Evolutionary conservation across 2,329 filamentous ascomycete genomes (phyloP).

Genomic region (Microthyrium microscopicum): DNA sequence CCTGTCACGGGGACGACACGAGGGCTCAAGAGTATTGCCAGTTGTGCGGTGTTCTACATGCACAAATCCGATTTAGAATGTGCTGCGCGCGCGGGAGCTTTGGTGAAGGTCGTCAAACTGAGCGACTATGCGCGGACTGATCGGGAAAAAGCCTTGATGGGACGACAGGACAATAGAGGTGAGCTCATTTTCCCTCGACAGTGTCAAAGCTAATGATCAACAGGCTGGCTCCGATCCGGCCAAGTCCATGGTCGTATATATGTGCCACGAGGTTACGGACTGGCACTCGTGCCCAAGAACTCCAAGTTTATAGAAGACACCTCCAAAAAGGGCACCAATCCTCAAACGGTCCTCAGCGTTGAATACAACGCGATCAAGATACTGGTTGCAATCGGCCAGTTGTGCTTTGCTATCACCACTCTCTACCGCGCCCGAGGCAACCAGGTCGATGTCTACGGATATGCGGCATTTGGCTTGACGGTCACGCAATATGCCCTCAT

Average conservation of each 20-base stretch:
- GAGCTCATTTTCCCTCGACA: no score
- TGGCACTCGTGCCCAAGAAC: no score
- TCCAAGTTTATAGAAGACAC: no score
- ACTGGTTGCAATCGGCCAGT: slow-evolving; percentile 12
- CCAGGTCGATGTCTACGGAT: slow-evolving; percentile 16
- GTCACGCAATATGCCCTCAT: slow-evolving; percentile 17
- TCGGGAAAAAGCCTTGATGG: no score
- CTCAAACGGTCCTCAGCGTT: no score
- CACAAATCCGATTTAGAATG: not conserved
- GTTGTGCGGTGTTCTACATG: not conserved
- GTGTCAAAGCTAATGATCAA: no score
- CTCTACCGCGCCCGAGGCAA: slow-evolving; percentile 13
- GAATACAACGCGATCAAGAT: slow-evolving; percentile 11
- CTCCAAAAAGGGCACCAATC: no score
- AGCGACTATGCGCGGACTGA: no score
- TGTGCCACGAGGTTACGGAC: no score
- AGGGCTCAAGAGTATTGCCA: not conserved
- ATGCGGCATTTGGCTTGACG: slow-evolving; percentile 17
- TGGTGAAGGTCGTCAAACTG: not conserved
- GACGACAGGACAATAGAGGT: no score
- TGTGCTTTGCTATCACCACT: slow-evolving; percentile 11
- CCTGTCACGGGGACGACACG: not conserved
- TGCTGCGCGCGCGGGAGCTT: not conserved
- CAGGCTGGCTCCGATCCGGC: no score
- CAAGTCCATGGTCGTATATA: no score